phyloP scores from a whole-genome alignment of 2,329 filamentous ascomycete species.

The Fusarium palustre region DNA sequence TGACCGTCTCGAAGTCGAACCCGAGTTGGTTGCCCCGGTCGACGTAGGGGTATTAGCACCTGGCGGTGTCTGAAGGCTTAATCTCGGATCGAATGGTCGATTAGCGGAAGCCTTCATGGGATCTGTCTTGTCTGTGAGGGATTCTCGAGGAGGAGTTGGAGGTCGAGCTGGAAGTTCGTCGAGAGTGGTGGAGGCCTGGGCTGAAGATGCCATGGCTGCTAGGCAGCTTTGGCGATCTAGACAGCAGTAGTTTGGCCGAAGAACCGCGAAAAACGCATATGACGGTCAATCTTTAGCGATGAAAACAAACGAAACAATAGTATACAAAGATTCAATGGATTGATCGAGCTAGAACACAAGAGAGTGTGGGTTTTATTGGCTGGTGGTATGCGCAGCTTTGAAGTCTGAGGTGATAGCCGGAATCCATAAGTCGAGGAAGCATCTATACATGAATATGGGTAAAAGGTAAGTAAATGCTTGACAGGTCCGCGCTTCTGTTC shows the following conservation, averaged over 20 bases:
- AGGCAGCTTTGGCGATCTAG: conserved; percentile 56
- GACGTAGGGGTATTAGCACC: conserved; percentile 59
- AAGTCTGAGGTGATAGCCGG: conserved; percentile 16
- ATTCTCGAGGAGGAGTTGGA: conserved; percentile 75
- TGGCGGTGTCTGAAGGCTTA: conserved; percentile 64
- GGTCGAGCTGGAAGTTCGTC: conserved; percentile 69
- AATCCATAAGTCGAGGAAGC: conserved; percentile 13
- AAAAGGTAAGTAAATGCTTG: conserved; percentile 24
- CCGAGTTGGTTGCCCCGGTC: conserved; percentile 55
- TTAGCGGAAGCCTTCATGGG: conserved; percentile 53
- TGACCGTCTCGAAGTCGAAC: conserved; percentile 57
- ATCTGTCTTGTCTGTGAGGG: conserved; percentile 54
- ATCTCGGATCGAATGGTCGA: conserved; percentile 53
- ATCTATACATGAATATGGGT: not conserved
- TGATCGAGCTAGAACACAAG: not conserved
- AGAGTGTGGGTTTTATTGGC: not conserved
- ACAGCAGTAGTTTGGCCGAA: conserved; percentile 50
- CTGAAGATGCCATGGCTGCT: conserved; percentile 58
- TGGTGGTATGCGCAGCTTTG: conserved; percentile 20
- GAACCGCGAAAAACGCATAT: conserved; percentile 42
- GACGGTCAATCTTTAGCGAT: conserved; percentile 16
- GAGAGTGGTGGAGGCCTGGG: conserved; percentile 56
- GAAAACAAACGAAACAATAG: conserved; percentile 3
- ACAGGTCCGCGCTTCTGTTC: conserved; percentile 38
- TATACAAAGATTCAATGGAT: conserved; percentile 7